Percentiles rank a stretch among this genome's conserved stretches.
phyloP scores from a whole-genome alignment of 2,329 filamentous ascomycete genomes.

The Cordyceps cicadae region DNA sequence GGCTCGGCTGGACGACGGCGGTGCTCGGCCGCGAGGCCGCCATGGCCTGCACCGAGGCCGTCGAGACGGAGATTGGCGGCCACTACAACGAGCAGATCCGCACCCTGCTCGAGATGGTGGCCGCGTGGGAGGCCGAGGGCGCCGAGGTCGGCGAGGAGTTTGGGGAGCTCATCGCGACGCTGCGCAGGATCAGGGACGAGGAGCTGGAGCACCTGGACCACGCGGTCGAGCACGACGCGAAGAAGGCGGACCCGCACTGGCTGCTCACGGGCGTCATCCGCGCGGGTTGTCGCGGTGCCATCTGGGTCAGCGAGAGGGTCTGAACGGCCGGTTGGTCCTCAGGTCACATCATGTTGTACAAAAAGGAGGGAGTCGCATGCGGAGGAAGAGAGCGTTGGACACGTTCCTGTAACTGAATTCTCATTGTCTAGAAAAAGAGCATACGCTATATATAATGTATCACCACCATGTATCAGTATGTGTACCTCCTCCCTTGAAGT shows the following conservation, averaged over 20 bases:
- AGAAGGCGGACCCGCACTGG: constrained; percentile 84
- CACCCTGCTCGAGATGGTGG: constrained; percentile 70
- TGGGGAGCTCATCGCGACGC: constrained; percentile 58
- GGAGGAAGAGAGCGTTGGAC: not conserved
- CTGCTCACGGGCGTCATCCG: constrained; percentile 79
- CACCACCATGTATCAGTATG: not conserved
- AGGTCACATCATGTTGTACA: not conserved
- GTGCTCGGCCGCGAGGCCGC: constrained; percentile 85
- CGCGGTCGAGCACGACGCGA: constrained; percentile 86
- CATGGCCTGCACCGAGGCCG: constrained; percentile 97
- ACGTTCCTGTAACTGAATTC: not conserved
- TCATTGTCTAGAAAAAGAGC: not conserved
- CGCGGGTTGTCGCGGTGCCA: constrained; percentile 83
- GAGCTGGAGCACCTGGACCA: constrained; percentile 95
- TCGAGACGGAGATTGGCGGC: constrained; percentile 93
- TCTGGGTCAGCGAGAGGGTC: constrained; percentile 78
- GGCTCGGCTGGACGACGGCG: constrained; percentile 82
- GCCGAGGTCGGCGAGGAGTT: constrained; percentile 77
- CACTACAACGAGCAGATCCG: constrained; percentile 94
- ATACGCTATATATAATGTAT: constrained; percentile 1
- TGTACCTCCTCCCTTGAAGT: not conserved
- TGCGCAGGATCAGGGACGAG: constrained; percentile 84
- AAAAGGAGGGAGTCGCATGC: not conserved
- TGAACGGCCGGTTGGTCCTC: constrained; percentile 26
- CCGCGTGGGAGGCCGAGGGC: constrained; percentile 64